A percentile compares a stretch with the other conserved stretches of the same genome.
These are phyloP conservation scores for Sporothrix globosa DNA, from an alignment of 2,329 filamentous ascomycete species.

Conservation along the genomic window DNA sequence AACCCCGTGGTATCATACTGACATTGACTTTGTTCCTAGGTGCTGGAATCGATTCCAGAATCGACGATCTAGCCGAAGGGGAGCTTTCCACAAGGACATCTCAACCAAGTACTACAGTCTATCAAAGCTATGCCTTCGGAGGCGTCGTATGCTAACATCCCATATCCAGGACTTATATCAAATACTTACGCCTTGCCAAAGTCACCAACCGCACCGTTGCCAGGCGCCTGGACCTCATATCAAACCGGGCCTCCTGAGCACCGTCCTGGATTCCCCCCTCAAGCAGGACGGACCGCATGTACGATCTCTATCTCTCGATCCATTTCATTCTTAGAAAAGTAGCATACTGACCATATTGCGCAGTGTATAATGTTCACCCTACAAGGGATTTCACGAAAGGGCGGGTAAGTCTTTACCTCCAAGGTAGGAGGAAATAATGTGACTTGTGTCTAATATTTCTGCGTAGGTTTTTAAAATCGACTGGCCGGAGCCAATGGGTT, in stretches of 20 bases:
- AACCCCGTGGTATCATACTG: too few relatives aligned
- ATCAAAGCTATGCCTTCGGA: background rate
- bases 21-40: background rate
- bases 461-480: conserved; percentile 28
- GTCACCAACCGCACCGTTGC: background rate
- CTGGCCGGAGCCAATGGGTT: conserved; percentile 26
- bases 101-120: background rate
- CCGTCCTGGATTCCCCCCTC: background rate
- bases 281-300: background rate
- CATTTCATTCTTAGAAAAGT: too few relatives aligned
- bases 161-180: background rate
- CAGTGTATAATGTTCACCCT: background rate
- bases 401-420: background rate
- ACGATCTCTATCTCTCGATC: background rate
- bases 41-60: background rate
- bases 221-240: background rate
- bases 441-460: background rate
- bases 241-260: background rate
- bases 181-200: background rate
- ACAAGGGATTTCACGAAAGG: background rate
- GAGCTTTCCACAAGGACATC: background rate
- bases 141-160: background rate
- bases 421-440: too few relatives aligned
- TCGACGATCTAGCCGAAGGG: conserved; percentile 3
- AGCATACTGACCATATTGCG: background rate